These are phyloP conservation scores for Plasmodium ovale DNA, from an alignment of 169 alveolate genomes.

Conservation along the genomic window DNA sequence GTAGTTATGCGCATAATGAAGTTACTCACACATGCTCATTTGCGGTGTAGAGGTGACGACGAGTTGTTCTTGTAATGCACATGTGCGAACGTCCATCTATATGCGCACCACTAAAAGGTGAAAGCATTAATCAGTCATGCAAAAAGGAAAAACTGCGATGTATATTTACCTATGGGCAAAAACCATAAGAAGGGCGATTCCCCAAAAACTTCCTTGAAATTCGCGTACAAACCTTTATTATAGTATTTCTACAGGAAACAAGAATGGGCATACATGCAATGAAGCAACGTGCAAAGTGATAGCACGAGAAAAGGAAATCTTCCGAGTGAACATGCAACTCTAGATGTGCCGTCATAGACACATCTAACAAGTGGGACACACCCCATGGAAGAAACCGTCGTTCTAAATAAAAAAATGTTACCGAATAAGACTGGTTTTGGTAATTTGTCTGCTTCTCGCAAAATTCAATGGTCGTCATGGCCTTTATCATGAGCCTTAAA, in stretches of 20 bases:
- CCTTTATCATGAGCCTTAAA: constrained; percentile 78
- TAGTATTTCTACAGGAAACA: constrained; percentile 39
- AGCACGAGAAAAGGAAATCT: background rate
- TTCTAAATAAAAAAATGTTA: constrained; percentile 12
- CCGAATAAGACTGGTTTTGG: constrained; percentile 65
- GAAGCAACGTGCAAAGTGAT: background rate
- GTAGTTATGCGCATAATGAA: too few relatives aligned
- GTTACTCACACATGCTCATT: too few relatives aligned
- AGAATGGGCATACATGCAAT: background rate
- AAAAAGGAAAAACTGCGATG: background rate
- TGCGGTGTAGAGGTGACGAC: too few relatives aligned
- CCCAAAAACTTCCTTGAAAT: constrained; percentile 72
- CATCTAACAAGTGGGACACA: too few relatives aligned
- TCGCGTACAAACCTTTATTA: constrained; percentile 63
- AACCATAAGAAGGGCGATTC: constrained; percentile 76
- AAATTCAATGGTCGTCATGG: constrained; percentile 90
- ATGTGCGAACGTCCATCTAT: background rate
- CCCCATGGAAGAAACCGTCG: background rate
- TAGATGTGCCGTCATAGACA: too few relatives aligned
- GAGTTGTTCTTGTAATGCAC: background rate
- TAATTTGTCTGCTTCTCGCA: constrained; percentile 87
- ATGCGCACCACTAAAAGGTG: too few relatives aligned
- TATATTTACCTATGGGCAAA: constrained; percentile 75
- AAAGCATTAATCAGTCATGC: too few relatives aligned
- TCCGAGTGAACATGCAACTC: too few relatives aligned